These are phyloP conservation scores for Daldinia sp. DNA, from an alignment of 2,329 filamentous ascomycete genomes.

Conservation along the genomic window DNA sequence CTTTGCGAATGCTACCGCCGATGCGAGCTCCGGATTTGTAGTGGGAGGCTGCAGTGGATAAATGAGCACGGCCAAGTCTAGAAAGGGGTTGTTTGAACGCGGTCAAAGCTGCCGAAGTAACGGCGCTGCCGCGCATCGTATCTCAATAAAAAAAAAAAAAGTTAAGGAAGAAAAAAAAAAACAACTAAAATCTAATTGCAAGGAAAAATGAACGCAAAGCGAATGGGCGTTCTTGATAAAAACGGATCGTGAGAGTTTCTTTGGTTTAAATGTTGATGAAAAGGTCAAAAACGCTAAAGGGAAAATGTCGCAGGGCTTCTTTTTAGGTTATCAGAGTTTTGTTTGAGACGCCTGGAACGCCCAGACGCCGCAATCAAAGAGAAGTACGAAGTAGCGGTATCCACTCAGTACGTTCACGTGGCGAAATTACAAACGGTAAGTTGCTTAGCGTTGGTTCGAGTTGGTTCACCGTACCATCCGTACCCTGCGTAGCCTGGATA, in stretches of 20 bases:
- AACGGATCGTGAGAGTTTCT: constrained; percentile 8
- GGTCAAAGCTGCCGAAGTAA: constrained; percentile 46
- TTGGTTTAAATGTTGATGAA: constrained; percentile 22
- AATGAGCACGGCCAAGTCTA: constrained; percentile 42
- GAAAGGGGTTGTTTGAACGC: constrained; percentile 48
- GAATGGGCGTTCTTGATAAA: constrained; percentile 1
- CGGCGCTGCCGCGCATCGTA: constrained; percentile 49
- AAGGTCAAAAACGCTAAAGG: constrained; percentile 13
- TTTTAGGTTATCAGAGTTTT: constrained; percentile 22
- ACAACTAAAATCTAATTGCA: constrained; percentile 7
- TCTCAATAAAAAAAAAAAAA: constrained; percentile 19
- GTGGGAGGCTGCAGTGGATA: constrained; percentile 45
- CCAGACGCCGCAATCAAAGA: constrained; percentile 15
- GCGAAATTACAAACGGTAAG: constrained; percentile 17
- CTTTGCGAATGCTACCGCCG: constrained; percentile 43
- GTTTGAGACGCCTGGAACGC: constrained; percentile 1
- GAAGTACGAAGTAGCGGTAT: constrained; percentile 1
- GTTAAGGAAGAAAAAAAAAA: constrained; percentile 1
- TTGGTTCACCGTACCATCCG: constrained; percentile 2
- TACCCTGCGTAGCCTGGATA: too few relatives aligned
- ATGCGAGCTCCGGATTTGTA: constrained; percentile 35
- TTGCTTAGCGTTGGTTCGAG: background rate
- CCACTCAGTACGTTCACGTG: constrained; percentile 25
- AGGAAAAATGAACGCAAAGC: constrained; percentile 7
- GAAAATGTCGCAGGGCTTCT: constrained; percentile 32